Evolutionary conservation across 2,329 filamentous ascomycete species (phyloP).

Genomic region (Fusarium nisikadoi): DNA sequence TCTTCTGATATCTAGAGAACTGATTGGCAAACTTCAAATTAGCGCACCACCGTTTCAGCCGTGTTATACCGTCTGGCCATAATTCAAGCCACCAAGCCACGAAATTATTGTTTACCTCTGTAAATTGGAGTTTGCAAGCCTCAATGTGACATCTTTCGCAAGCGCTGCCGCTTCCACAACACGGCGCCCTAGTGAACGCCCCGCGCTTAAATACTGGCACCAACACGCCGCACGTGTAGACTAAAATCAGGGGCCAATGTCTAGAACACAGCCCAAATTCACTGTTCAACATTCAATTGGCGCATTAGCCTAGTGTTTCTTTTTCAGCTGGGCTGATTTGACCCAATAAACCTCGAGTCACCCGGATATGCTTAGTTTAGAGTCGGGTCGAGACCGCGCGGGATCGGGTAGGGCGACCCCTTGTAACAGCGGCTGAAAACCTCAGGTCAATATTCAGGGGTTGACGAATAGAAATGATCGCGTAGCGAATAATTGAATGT

Average conservation of each 20-base stretch:
- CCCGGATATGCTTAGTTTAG: not conserved
- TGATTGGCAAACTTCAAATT: not conserved
- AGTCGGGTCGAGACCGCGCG: not conserved
- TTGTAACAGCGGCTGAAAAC: not conserved
- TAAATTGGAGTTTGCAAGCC: no score
- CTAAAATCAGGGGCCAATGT: not conserved
- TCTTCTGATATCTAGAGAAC: no score
- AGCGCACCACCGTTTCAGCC: not conserved
- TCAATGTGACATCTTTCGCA: not conserved
- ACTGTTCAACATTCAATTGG: no score
- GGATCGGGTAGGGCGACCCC: not conserved
- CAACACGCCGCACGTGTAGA: not conserved
- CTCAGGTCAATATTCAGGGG: not conserved
- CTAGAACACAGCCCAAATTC: not conserved
- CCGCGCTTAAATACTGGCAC: not conserved
- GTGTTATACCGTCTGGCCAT: not conserved
- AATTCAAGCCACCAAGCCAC: not conserved
- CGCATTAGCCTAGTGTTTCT: no score
- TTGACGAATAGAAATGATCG: not conserved
- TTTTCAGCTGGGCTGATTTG: not conserved
- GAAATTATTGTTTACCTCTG: not conserved
- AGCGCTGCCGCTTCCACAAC: not conserved
- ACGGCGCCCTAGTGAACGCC: not conserved
- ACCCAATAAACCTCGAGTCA: not conserved
- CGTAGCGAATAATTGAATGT: not conserved